Evolutionary conservation across 345 rosid genomes (phyloP).

Genomic region (Lepidium africanum): DNA sequence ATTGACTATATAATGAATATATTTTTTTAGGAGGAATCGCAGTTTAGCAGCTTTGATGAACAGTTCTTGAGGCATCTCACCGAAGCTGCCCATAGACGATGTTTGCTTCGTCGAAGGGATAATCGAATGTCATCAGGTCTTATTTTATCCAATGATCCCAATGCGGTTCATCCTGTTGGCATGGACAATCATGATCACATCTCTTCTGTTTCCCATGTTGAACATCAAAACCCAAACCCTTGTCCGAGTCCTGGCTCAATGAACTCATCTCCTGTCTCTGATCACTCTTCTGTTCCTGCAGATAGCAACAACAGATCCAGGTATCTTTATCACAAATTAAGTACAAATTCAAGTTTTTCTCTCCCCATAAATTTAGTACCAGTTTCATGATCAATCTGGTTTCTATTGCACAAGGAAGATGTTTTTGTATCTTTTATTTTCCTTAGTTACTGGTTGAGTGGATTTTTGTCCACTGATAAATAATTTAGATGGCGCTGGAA

Average conservation of each 20-base stretch:
- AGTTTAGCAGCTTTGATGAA: slow-evolving; percentile 52
- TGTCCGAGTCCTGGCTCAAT: slow-evolving; percentile 27
- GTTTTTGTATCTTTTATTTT: background rate
- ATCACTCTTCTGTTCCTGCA: slow-evolving; percentile 26
- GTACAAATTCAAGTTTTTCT: background rate
- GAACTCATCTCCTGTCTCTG: slow-evolving; percentile 29
- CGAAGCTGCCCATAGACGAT: slow-evolving; percentile 47
- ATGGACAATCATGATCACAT: background rate
- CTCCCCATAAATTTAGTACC: background rate
- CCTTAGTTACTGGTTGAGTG: background rate
- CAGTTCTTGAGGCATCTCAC: slow-evolving; percentile 57
- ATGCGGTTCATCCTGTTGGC: slow-evolving; percentile 27
- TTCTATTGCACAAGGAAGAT: background rate
- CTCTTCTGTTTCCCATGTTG: slow-evolving; percentile 1
- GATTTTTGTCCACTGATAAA: background rate
- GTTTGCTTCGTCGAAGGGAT: slow-evolving; percentile 48
- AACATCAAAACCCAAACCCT: slow-evolving; percentile 18
- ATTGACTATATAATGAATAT: background rate
- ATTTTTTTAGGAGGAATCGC: slow-evolving; percentile 42
- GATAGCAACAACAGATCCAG: slow-evolving; percentile 38
- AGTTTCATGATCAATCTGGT: background rate
- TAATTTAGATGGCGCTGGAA: background rate
- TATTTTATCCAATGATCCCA: slow-evolving; percentile 31
- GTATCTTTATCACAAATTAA: slow-evolving; percentile 23
- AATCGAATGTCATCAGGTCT: slow-evolving; percentile 35